Evolutionary conservation across 2,329 filamentous ascomycete species (phyloP).

Genomic region (Venturiaceae sp.): DNA sequence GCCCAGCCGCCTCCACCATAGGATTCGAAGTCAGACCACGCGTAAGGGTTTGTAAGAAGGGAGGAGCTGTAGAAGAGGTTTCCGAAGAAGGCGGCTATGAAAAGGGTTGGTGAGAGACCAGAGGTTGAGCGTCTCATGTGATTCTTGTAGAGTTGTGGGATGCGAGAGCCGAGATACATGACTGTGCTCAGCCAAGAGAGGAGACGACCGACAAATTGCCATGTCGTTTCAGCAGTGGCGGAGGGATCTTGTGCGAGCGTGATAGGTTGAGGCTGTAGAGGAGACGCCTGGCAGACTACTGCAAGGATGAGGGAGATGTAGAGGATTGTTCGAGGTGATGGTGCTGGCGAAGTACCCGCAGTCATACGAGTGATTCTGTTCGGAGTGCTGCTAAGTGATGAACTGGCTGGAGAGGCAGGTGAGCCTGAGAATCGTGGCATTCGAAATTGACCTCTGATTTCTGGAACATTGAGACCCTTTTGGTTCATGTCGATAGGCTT

Average conservation of each 20-base stretch:
- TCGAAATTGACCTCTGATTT: constrained; percentile 6
- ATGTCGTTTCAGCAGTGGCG: constrained; percentile 14
- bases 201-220: constrained; percentile 38
- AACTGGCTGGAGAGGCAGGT: constrained; percentile 13
- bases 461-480: not conserved
- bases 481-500: constrained; percentile 6
- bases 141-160: constrained; percentile 60
- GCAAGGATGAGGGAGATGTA: constrained; percentile 36
- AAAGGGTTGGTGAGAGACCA: constrained; percentile 53
- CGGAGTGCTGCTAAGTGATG: constrained; percentile 11
- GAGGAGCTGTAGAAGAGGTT: constrained; percentile 59
- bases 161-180: constrained; percentile 48
- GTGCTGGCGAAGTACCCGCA: constrained; percentile 31
- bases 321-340: constrained; percentile 35
- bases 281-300: constrained; percentile 28
- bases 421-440: constrained; percentile 12
- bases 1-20: constrained; percentile 53
- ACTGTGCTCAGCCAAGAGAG: constrained; percentile 47
- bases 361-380: constrained; percentile 20
- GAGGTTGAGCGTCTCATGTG: constrained; percentile 52
- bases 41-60: constrained; percentile 52
- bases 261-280: constrained; percentile 10
- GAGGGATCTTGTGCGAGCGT: not conserved
- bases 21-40: constrained; percentile 47
- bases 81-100: constrained; percentile 56